A percentile compares a stretch with the other conserved stretches of the same genome.
These are phyloP conservation scores for Metarhizium album DNA, from an alignment of 2,329 filamentous ascomycete species.

Conservation along the genomic window DNA sequence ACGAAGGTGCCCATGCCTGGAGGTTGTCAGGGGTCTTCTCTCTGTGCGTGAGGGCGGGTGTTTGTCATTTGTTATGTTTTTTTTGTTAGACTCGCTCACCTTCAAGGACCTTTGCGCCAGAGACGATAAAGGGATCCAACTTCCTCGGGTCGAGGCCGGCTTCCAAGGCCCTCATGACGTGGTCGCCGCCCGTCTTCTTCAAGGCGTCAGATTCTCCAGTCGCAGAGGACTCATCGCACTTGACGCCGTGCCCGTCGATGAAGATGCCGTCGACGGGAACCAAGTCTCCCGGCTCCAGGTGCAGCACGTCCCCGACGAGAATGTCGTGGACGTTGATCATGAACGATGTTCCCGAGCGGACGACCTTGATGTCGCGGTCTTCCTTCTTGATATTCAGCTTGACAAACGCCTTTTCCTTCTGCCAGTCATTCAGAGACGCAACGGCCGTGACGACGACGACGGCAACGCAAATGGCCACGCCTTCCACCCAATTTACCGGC, in stretches of 20 bases:
- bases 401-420: slow-evolving; percentile 56
- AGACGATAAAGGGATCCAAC: slow-evolving; percentile 55
- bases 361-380: slow-evolving; percentile 53
- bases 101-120: slow-evolving; percentile 42
- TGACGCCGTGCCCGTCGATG: slow-evolving; percentile 39
- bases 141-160: slow-evolving; percentile 33
- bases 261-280: slow-evolving; percentile 62
- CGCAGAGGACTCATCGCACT: slow-evolving; percentile 64
- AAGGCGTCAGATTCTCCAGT: slow-evolving; percentile 65
- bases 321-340: slow-evolving; percentile 57
- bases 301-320: slow-evolving; percentile 58
- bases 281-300: slow-evolving; percentile 58
- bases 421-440: slow-evolving; percentile 50
- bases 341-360: slow-evolving; percentile 53
- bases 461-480: slow-evolving; percentile 54
- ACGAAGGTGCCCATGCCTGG: slow-evolving; percentile 40
- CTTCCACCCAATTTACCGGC: slow-evolving; percentile 58
- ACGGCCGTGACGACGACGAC: slow-evolving; percentile 30
- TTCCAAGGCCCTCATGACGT: slow-evolving; percentile 45
- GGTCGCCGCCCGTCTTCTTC: slow-evolving; percentile 51
- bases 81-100: too few species aligned
- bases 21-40: background rate
- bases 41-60: background rate
- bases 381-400: slow-evolving; percentile 52
- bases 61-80: too few species aligned